These are phyloP conservation scores for Talaromyces atroroseus DNA, from an alignment of 2,329 filamentous ascomycete genomes.

Conservation along the genomic window DNA sequence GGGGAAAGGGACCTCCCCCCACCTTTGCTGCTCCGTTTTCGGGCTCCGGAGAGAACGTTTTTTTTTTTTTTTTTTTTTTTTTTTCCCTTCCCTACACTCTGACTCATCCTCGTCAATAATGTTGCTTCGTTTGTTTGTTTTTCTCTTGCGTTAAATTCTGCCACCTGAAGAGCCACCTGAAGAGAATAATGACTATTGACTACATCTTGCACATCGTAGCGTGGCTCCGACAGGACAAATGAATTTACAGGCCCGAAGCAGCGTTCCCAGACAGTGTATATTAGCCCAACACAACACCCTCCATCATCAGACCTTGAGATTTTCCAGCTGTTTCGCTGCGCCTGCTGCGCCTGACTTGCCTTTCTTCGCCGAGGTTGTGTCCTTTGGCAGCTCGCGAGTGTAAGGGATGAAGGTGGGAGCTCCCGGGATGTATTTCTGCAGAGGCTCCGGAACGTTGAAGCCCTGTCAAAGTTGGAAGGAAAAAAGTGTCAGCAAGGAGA, in stretches of 20 bases:
- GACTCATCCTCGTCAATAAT: no score
- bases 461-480: slow-evolving; percentile 53
- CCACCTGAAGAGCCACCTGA: neutral
- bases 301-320: slow-evolving; percentile 32
- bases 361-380: slow-evolving; percentile 60
- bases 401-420: slow-evolving; percentile 85
- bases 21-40: slow-evolving; percentile 14
- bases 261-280: no score
- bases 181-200: neutral
- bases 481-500: neutral
- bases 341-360: slow-evolving; percentile 30
- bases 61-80: no score
- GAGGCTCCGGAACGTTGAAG: slow-evolving; percentile 71
- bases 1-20: slow-evolving; percentile 4
- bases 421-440: slow-evolving; percentile 86
- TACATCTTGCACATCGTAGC: neutral
- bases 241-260: no score
- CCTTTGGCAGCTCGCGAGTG: slow-evolving; percentile 76
- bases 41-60: slow-evolving; percentile 14
- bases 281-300: neutral
- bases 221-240: neutral
- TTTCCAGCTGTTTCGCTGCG: slow-evolving; percentile 37
- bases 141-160: slow-evolving; percentile 4
- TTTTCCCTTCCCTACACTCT: no score
- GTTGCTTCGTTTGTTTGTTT: neutral